Conservation (phyloP, 2,329 filamentous ascomycete species). For the Tolypocladium tundrense region DNA sequence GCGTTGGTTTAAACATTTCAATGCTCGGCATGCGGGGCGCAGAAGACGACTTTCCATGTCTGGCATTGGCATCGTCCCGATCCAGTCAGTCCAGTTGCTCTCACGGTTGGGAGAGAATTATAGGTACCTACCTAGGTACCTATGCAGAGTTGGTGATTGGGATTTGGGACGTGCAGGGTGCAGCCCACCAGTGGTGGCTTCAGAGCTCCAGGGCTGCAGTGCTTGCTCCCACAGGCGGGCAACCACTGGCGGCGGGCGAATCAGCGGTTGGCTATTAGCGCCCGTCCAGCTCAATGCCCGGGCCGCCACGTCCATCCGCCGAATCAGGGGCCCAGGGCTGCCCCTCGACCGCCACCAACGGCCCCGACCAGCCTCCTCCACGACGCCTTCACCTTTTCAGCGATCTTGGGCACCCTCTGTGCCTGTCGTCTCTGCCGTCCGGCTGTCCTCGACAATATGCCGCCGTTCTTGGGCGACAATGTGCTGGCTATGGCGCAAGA, state of each 20-base stretch:
- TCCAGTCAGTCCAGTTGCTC: not conserved
- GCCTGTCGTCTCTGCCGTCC: not conserved
- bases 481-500: not conserved
- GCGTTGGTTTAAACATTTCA: not conserved
- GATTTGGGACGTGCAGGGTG: not conserved
- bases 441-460: not conserved
- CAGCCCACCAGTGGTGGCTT: not conserved
- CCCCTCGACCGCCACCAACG: conserved; percentile 2
- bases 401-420: not conserved
- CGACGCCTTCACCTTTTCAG: not conserved
- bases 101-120: not conserved
- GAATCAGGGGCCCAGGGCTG: conserved; percentile 7
- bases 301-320: conserved; percentile 2
- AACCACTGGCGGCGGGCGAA: conserved; percentile 4
- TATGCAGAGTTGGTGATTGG: not conserved
- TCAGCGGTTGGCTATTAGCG: conserved; percentile 9
- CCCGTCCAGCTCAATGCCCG: conserved; percentile 5
- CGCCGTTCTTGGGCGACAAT: not conserved
- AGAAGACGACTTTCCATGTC: not conserved
- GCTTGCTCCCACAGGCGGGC: not conserved
- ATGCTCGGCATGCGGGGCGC: not conserved
- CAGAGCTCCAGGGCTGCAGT: not conserved
- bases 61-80: not conserved
- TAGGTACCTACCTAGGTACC: not conserved
- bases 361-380: not conserved